These are phyloP conservation scores for Furculomyces boomerangus DNA, from an alignment of 371 early-diverging fungal species.

Conservation along the genomic window DNA sequence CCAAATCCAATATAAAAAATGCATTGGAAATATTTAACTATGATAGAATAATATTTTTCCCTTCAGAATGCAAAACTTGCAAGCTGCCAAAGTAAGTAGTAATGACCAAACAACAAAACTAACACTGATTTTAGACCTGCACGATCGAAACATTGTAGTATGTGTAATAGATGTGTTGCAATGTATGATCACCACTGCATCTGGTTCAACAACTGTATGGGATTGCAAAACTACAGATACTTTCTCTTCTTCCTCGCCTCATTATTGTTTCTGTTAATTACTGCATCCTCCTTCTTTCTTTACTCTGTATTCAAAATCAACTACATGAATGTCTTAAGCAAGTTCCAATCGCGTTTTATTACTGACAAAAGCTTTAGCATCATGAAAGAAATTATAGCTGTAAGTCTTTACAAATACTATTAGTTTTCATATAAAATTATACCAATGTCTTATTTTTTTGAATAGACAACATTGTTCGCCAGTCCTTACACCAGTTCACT, in stretches of 20 bases:
- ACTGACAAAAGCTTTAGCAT: neutral
- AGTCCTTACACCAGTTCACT: constrained; percentile 19
- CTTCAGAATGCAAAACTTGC: constrained; percentile 46
- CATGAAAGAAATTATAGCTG: neutral
- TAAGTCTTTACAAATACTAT: neutral
- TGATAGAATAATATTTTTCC: constrained; percentile 40
- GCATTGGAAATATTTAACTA: constrained; percentile 35
- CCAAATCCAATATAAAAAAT: constrained; percentile 28
- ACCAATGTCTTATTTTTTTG: neutral
- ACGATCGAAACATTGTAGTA: constrained; percentile 55
- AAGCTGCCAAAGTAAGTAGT: constrained; percentile 27
- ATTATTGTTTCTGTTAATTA: constrained; percentile 6
- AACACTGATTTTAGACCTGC: constrained; percentile 28
- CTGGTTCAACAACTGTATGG: constrained; percentile 63
- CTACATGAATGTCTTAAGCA: neutral
- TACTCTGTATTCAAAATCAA: neutral
- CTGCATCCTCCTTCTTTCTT: neutral
- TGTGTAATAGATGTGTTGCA: constrained; percentile 50
- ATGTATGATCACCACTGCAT: constrained; percentile 56
- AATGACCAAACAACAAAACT: neutral
- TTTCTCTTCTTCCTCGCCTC: constrained; percentile 46
- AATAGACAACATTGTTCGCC: neutral
- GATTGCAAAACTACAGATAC: constrained; percentile 47
- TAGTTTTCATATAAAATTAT: neutral
- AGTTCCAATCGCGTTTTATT: neutral